Conservation (phyloP, 495 filamentous ascomycete species). For the Hypoxylon rickii region DNA sequence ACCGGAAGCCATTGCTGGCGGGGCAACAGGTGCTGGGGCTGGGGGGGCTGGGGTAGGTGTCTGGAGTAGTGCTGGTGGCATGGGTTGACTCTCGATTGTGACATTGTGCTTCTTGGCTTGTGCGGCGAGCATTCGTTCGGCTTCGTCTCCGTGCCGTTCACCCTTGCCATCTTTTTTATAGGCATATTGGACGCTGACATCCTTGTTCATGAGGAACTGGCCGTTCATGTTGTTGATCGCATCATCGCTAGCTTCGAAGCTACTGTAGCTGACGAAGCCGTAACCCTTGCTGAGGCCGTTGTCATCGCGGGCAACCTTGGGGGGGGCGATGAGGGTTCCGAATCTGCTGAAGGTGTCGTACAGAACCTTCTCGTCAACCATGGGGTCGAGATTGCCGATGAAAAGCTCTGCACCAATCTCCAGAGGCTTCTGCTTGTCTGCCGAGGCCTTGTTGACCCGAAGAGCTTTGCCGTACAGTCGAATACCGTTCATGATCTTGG, state of each 20-base stretch:
- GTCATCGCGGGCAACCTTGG: conserved; percentile 95
- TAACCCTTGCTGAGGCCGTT: conserved; percentile 92
- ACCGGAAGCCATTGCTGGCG: conserved; percentile 38
- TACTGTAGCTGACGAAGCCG: conserved; percentile 92
- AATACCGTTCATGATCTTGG: conserved; percentile 95
- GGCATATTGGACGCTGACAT: conserved; percentile 93
- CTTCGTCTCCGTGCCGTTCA: conserved; percentile 92
- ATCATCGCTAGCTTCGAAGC: conserved; percentile 93
- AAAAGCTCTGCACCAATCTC: conserved; percentile 98
- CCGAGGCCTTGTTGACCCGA: conserved; percentile 86
- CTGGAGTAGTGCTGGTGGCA: conserved; percentile 59
- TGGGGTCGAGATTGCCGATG: conserved; percentile 91
- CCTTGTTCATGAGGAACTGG: conserved; percentile 96
- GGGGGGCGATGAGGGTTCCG: conserved; percentile 77
- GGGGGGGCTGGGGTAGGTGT: conserved; percentile 37
- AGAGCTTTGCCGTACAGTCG: conserved; percentile 93
- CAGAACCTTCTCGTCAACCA: conserved; percentile 95
- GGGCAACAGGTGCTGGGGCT: conserved; percentile 31
- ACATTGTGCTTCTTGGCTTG: conserved; percentile 96
- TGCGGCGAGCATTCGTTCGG: conserved; percentile 88
- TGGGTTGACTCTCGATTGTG: conserved; percentile 67
- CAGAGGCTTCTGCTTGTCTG: conserved; percentile 94
- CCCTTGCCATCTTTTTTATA: conserved; percentile 99
- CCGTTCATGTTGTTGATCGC: conserved; percentile 93
- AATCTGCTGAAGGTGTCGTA: conserved; percentile 97